Percentiles rank a stretch among this genome's conserved stretches.
These are phyloP conservation scores for Pseudophaeomoniella oleicola DNA, from an alignment of 2,329 filamentous ascomycete genomes.

Conservation along the genomic window DNA sequence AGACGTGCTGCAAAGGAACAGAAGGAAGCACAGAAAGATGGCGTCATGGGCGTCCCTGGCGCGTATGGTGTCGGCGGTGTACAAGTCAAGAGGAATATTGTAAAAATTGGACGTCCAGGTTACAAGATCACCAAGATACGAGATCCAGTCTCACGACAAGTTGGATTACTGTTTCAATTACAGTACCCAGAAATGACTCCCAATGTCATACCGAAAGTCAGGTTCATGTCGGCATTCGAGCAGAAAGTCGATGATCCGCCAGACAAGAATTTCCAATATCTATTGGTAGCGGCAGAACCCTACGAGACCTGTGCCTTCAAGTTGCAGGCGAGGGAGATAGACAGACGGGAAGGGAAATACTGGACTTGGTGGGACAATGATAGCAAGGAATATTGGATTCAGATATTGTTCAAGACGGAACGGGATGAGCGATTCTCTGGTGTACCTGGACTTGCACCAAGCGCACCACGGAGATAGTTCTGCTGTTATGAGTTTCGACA, in stretches of 20 bases:
- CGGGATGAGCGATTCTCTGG: conserved; percentile 74
- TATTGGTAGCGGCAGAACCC: conserved; percentile 87
- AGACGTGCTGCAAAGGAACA: conserved; percentile 91
- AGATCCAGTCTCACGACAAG: conserved; percentile 75
- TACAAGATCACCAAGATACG: conserved; percentile 97
- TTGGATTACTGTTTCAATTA: conserved; percentile 87
- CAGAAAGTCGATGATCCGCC: conserved; percentile 86
- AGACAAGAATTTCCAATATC: conserved; percentile 87
- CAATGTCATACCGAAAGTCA: conserved; percentile 64
- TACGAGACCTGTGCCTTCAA: conserved; percentile 98
- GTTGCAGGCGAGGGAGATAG: conserved; percentile 82
- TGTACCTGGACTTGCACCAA: conserved; percentile 48
- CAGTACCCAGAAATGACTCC: conserved; percentile 82
- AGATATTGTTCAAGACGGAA: conserved; percentile 97
- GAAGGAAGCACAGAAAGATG: conserved; percentile 62
- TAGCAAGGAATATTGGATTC: conserved; percentile 92
- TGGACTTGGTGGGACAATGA: conserved; percentile 95
- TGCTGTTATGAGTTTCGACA: too few relatives aligned
- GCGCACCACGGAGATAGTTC: conserved; percentile 15
- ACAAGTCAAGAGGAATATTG: conserved; percentile 63
- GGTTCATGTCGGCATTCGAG: conserved; percentile 96
- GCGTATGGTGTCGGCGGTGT: conserved; percentile 49
- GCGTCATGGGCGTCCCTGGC: conserved; percentile 53
- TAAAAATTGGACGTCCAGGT: conserved; percentile 91
- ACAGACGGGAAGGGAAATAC: conserved; percentile 73